phyloP scores from a whole-genome alignment of 805 yeast species.

The Tetrapisispora phaffii region DNA sequence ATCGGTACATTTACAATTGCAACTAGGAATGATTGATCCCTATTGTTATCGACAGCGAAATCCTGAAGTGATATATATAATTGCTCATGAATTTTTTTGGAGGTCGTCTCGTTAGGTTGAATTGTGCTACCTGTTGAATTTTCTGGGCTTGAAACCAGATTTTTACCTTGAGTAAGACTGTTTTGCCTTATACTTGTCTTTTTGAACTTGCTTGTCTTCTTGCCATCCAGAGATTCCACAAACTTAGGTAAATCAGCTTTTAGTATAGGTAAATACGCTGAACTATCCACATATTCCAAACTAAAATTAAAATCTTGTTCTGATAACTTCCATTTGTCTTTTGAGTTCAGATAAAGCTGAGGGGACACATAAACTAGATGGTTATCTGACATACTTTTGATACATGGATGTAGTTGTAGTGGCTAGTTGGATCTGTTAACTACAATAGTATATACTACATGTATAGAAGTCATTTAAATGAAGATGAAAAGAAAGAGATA shows the following conservation, averaged over 20 bases:
- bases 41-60: slow-evolving; percentile 20
- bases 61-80: slow-evolving; percentile 5
- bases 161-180: neutral
- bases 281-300: neutral
- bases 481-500: too few species aligned
- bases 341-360: slow-evolving; percentile 13
- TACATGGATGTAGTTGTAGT: too few species aligned
- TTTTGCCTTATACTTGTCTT: neutral
- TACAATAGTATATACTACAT: too few species aligned
- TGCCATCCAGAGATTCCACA: neutral
- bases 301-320: slow-evolving; percentile 9
- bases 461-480: too few species aligned
- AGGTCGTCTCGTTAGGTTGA: neutral
- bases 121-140: neutral
- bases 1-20: slow-evolving; percentile 14
- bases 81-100: neutral
- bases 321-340: slow-evolving; percentile 11
- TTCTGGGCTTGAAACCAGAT: neutral
- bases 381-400: neutral
- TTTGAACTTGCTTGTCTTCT: neutral
- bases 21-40: slow-evolving; percentile 20
- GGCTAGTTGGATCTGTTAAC: too few species aligned
- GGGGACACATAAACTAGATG: slow-evolving; percentile 24
- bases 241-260: slow-evolving; percentile 6
- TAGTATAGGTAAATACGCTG: slow-evolving; percentile 16